Conservation (phyloP, 2,329 filamentous ascomycete species). For the Claviceps monticola region DNA sequence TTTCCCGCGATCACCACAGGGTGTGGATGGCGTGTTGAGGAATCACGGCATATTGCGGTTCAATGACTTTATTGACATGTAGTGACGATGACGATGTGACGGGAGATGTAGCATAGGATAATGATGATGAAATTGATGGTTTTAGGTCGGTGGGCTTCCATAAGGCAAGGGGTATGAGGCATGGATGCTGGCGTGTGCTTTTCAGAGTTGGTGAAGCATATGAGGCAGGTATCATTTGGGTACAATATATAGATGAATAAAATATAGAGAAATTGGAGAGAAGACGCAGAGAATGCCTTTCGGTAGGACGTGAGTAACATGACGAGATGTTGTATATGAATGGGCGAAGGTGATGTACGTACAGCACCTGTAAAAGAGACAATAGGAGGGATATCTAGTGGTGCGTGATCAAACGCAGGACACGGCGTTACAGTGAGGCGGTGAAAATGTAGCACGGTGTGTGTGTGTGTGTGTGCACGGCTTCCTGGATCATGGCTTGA, state of each 20-base stretch:
- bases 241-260: background rate
- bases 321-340: too few relatives aligned
- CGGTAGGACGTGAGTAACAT: too few relatives aligned
- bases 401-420: too few relatives aligned
- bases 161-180: background rate
- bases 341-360: background rate
- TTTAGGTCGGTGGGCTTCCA: too few relatives aligned
- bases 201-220: background rate
- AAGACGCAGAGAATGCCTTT: too few relatives aligned
- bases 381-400: too few relatives aligned
- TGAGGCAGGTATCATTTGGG: background rate
- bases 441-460: too few relatives aligned
- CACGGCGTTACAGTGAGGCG: too few relatives aligned
- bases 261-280: too few relatives aligned
- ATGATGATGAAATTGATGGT: background rate
- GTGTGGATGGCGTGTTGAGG: constrained; percentile 77
- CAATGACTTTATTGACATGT: constrained; percentile 77
- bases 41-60: constrained; percentile 81
- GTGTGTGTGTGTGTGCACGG: too few relatives aligned
- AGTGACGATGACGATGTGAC: constrained; percentile 10
- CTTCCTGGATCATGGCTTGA: too few relatives aligned
- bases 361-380: too few relatives aligned
- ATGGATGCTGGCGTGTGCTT: background rate
- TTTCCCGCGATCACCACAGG: constrained; percentile 54
- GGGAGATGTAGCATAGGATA: background rate